Evolutionary conservation across 495 filamentous ascomycete species (phyloP).

Genomic region (Hypoxylon cercidicola): DNA sequence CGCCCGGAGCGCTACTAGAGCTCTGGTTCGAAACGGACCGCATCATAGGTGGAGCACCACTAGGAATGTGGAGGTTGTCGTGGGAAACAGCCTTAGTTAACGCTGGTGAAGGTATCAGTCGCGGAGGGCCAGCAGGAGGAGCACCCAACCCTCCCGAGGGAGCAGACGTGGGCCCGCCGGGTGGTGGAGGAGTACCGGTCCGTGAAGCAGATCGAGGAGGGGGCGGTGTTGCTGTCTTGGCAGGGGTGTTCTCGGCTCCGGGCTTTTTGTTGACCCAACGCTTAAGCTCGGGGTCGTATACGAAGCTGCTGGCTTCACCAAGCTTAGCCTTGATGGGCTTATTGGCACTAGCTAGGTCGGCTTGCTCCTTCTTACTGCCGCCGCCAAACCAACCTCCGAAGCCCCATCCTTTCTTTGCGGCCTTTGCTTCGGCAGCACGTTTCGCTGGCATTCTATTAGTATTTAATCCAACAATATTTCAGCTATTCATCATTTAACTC

Average conservation of each 20-base stretch:
- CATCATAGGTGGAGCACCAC: conserved; percentile 55
- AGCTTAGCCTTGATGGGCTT: conserved; percentile 92
- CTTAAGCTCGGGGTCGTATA: conserved; percentile 92
- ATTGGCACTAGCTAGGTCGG: conserved; percentile 53
- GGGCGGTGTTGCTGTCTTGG: conserved; percentile 60
- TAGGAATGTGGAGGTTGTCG: conserved; percentile 39
- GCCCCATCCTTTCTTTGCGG: conserved; percentile 81
- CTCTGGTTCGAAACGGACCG: conserved; percentile 55
- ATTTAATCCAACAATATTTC: conserved; percentile 32
- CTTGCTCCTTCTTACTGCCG: conserved; percentile 70
- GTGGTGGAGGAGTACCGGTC: conserved; percentile 47
- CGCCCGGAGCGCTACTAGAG: conserved; percentile 44
- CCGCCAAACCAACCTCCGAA: conserved; percentile 85
- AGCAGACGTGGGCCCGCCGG: conserved; percentile 36
- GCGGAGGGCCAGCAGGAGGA: conserved; percentile 51
- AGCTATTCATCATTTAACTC: conserved; percentile 38
- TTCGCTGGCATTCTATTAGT: conserved; percentile 41
- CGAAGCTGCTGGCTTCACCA: conserved; percentile 91
- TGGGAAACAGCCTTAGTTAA: conserved; percentile 40
- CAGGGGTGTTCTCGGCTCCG: conserved; percentile 59
- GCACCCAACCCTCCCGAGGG: conserved; percentile 45
- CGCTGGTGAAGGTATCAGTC: conserved; percentile 41
- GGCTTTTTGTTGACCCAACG: conserved; percentile 99
- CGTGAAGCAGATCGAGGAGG: conserved; percentile 58
- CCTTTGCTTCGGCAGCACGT: conserved; percentile 46